Percentiles rank a stretch among this genome's conserved stretches.
phyloP scores from a whole-genome alignment of 768 basidiomycete species.

The Gymnopilus dilepis region DNA sequence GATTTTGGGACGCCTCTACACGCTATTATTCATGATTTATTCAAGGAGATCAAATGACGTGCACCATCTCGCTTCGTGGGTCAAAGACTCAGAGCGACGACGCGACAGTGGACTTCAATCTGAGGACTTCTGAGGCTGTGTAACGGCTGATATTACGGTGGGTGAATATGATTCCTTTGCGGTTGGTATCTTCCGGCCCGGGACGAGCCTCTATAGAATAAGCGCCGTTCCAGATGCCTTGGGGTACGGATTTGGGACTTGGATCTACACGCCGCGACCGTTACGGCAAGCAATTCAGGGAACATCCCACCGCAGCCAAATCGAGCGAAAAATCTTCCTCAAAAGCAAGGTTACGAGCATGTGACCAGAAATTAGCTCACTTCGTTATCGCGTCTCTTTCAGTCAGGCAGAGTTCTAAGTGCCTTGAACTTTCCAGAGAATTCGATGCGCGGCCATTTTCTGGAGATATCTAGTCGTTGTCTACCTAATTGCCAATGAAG shows the following conservation, averaged over 20 bases:
- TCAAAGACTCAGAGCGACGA: too few relatives aligned
- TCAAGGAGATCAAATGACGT: too few relatives aligned
- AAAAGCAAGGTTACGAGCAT: background rate
- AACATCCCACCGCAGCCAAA: background rate
- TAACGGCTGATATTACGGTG: too few relatives aligned
- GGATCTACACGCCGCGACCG: conserved; percentile 4
- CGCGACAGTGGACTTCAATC: too few relatives aligned
- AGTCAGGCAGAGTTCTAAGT: too few relatives aligned
- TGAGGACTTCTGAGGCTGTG: too few relatives aligned
- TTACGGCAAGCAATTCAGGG: background rate
- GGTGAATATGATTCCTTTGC: too few relatives aligned
- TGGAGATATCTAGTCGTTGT: too few relatives aligned
- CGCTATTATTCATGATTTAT: too few relatives aligned
- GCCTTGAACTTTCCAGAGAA: background rate
- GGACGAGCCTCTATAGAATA: conserved; percentile 4
- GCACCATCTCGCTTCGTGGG: too few relatives aligned
- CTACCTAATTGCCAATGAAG: too few relatives aligned
- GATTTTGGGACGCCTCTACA: too few relatives aligned
- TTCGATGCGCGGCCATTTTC: background rate
- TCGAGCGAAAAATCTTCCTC: background rate
- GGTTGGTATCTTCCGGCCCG: background rate
- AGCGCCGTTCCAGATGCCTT: background rate
- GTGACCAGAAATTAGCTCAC: background rate
- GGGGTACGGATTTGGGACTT: background rate
- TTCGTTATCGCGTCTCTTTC: background rate